Base-by-base conservation (phyloP, 345 rosid genomes). In the Boechera retrofracta region DNA sequence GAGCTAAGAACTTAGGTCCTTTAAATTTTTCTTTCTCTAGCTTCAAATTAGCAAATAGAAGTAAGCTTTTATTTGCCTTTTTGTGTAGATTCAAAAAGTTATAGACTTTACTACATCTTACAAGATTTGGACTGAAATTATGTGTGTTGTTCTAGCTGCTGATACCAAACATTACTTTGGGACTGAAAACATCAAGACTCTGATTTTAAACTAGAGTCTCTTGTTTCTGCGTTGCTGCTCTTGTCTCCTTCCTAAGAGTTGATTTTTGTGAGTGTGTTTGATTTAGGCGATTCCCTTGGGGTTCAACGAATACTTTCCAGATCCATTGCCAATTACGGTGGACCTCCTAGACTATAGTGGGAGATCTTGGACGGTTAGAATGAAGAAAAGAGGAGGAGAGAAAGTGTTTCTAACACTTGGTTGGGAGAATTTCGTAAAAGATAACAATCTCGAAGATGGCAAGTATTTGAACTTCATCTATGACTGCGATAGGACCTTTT, bases 381-480 rank as follows among this genome's bases (percentile, higher is more conserved):
- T 32, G 56, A 51, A 76, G 69, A 68, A 3, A 31, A 59, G 69
- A 76, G 69, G 69, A 76, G 69, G 69, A 60, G 69, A 21, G 9
- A 38, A 7, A 1, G 38, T 76, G 79, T 68, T 29, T 13, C 53
- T 67, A 18, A 59, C 54, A 12, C n/a, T 28, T 51, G 79, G 74
- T 31, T 76, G 74, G 74, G 79, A 67, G 15, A 59, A 18, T 51
- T 68, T 68, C 60, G 74, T 69, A 1, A 68, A 21, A 4, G 74
- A 68, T 1, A 49, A 60, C 38, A 54, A 76, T 42, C 62, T 76
- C 1, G 74, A 76, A 39, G 79, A 76, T 44, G 79, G 79, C 9
- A 76, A 76, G 74, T 42, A 32, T 41, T 41, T 76, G 69, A 33
- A 68, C 8, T 76, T 76, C 74, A 21, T 62, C 36, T 76, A 76